phyloP scores from a whole-genome alignment of 2,329 filamentous ascomycete genomes.

The Arthrobotrys sinensis region DNA sequence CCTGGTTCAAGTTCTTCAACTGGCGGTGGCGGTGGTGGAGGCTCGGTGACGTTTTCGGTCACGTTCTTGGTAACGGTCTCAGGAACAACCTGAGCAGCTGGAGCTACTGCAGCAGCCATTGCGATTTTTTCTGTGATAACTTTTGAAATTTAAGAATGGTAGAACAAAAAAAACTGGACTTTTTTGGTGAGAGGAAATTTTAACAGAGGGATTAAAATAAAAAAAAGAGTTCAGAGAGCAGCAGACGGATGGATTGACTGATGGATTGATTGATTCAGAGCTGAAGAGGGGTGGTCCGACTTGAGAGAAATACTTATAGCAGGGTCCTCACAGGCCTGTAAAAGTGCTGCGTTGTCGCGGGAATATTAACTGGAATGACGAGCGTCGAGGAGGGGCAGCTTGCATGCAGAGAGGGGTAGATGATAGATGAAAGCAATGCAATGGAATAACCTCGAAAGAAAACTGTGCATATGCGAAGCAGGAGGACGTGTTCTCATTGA shows the following conservation, averaged over 20 bases:
- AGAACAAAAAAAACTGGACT: background rate
- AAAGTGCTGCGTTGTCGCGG: constrained; percentile 28
- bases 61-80: constrained; percentile 9
- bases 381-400: constrained; percentile 26
- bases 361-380: constrained; percentile 28
- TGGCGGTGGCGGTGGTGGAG: constrained; percentile 48
- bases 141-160: background rate
- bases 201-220: background rate
- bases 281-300: constrained; percentile 24
- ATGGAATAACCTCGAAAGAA: constrained; percentile 25
- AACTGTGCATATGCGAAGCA: constrained; percentile 25
- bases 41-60: constrained; percentile 19
- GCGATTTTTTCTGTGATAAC: background rate
- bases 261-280: constrained; percentile 10
- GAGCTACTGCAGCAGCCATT: constrained; percentile 22
- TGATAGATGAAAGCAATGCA: constrained; percentile 13
- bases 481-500: constrained; percentile 31
- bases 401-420: constrained; percentile 34
- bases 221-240: background rate
- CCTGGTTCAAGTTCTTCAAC: constrained; percentile 37
- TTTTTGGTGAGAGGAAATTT: background rate
- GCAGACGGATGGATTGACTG: background rate
- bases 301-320: constrained; percentile 35
- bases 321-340: constrained; percentile 20
- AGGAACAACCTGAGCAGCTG: constrained; percentile 18